These are phyloP conservation scores for Solanum boliviense DNA, from an alignment of 257 asterid genomes.

Conservation along the genomic window DNA sequence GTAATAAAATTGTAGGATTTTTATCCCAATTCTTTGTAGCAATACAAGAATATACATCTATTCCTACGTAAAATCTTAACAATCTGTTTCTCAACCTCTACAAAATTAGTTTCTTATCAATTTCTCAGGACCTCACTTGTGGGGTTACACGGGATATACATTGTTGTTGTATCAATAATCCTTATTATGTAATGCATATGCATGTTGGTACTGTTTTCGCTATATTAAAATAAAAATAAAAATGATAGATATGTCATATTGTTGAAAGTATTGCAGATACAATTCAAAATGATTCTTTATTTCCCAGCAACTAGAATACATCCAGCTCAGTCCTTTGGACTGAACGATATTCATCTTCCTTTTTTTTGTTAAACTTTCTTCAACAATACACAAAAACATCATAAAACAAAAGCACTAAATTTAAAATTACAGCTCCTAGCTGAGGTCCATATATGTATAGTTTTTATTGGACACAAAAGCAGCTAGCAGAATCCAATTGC, in stretches of 20 bases:
- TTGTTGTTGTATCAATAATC: background rate
- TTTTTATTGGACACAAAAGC: background rate
- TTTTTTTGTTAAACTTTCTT: background rate
- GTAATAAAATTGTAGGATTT: background rate
- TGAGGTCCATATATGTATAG: background rate
- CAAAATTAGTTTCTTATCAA: background rate
- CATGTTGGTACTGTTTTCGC: background rate
- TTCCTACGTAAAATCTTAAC: background rate
- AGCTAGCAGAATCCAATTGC: background rate
- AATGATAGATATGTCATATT: background rate
- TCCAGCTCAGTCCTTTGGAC: background rate
- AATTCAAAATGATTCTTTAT: background rate
- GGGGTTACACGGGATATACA: accelerated
- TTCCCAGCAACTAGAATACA: background rate
- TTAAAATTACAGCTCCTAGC: background rate
- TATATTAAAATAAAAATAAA: background rate
- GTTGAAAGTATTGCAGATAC: background rate
- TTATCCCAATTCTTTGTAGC: background rate
- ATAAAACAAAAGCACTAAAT: background rate
- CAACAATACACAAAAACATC: background rate
- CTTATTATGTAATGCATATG: background rate
- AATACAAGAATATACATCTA: background rate
- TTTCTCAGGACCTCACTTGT: background rate
- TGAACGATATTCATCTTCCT: background rate
- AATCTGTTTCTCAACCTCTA: background rate